phyloP scores from a whole-genome alignment of 2,329 filamentous ascomycete genomes.

The Pyricularia pennisetigena region DNA sequence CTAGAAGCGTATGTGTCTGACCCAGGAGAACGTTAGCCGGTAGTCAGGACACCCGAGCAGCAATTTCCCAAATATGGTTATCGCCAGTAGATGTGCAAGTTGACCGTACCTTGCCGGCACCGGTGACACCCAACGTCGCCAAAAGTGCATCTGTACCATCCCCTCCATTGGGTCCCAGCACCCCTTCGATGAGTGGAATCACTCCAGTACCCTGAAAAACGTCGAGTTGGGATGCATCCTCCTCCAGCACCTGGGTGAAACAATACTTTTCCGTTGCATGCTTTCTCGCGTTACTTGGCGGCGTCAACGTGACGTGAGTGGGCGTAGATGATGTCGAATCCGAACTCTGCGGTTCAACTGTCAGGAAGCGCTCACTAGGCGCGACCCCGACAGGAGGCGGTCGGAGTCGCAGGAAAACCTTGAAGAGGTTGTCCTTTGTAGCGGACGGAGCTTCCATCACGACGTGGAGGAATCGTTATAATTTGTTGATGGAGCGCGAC shows the following conservation, averaged over 20 bases:
- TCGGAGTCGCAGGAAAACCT: slow-evolving; percentile 81
- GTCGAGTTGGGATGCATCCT: slow-evolving; percentile 74
- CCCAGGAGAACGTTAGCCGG: slow-evolving; percentile 6
- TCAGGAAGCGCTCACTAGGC: slow-evolving; percentile 60
- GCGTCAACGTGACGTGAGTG: slow-evolving; percentile 67
- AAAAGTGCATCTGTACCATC: slow-evolving; percentile 83
- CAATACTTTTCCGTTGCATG: slow-evolving; percentile 87
- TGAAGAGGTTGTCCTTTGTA: slow-evolving; percentile 56
- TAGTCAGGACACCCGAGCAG: background rate
- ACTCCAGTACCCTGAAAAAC: slow-evolving; percentile 76
- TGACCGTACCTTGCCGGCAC: slow-evolving; percentile 78
- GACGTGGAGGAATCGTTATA: background rate
- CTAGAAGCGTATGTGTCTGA: slow-evolving; percentile 91
- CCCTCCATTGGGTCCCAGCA: slow-evolving; percentile 60
- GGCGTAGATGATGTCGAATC: slow-evolving; percentile 28
- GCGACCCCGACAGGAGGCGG: slow-evolving; percentile 43
- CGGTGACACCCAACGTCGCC: slow-evolving; percentile 87
- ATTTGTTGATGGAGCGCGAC: background rate
- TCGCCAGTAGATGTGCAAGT: background rate
- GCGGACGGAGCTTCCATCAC: slow-evolving; percentile 25
- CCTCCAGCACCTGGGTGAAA: slow-evolving; percentile 89
- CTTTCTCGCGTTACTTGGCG: slow-evolving; percentile 68
- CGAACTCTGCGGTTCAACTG: slow-evolving; percentile 47
- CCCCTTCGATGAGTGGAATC: slow-evolving; percentile 66
- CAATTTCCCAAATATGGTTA: too few species aligned